phyloP scores from a whole-genome alignment of 2,329 filamentous ascomycete genomes.

The Aspergillus pseudonomiae region DNA sequence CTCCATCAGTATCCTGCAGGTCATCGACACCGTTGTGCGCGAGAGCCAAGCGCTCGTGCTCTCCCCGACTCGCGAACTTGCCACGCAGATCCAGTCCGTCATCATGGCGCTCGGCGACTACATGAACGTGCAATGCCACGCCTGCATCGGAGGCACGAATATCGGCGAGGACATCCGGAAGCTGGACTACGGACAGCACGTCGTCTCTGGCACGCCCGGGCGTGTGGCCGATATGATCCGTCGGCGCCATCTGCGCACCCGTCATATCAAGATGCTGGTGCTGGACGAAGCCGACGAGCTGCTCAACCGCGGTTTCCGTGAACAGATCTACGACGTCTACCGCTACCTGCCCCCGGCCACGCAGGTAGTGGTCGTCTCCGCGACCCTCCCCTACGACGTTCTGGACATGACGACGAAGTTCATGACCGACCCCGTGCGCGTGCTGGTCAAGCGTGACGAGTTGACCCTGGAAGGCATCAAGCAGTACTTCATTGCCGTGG shows the following conservation, averaged over 20 bases:
- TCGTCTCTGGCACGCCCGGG: slow-evolving; percentile 96
- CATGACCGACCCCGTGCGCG: slow-evolving; percentile 97
- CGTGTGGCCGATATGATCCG: slow-evolving; percentile 87
- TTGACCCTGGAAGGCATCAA: slow-evolving; percentile 96
- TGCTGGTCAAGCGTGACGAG: slow-evolving; percentile 98
- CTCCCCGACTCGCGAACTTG: slow-evolving; percentile 93
- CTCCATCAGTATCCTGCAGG: slow-evolving; percentile 92
- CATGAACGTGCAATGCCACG: slow-evolving; percentile 99
- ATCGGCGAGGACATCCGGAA: slow-evolving; percentile 97
- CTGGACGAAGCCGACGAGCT: slow-evolving; percentile 77
- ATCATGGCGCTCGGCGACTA: slow-evolving; percentile 99
- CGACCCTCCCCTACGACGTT: slow-evolving; percentile 95
- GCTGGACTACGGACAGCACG: slow-evolving; percentile 95
- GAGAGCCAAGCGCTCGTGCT: slow-evolving; percentile 94
- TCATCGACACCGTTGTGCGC: slow-evolving; percentile 89
- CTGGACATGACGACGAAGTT: slow-evolving; percentile 99
- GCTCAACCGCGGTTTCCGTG: slow-evolving; percentile 91
- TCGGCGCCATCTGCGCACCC: slow-evolving; percentile 70
- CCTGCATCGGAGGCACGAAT: slow-evolving; percentile 97
- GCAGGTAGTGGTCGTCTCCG: slow-evolving; percentile 97
- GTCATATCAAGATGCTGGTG: slow-evolving; percentile 78
- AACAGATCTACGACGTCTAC: slow-evolving; percentile 99
- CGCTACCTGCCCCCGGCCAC: slow-evolving; percentile 94
- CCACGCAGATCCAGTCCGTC: slow-evolving; percentile 97
- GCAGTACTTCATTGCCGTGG: slow-evolving; percentile 98